Percentiles rank a stretch among this genome's conserved stretches.
phyloP scores from a whole-genome alignment of 2,329 filamentous ascomycete species.

The Beauveria scarabaeidicola region DNA sequence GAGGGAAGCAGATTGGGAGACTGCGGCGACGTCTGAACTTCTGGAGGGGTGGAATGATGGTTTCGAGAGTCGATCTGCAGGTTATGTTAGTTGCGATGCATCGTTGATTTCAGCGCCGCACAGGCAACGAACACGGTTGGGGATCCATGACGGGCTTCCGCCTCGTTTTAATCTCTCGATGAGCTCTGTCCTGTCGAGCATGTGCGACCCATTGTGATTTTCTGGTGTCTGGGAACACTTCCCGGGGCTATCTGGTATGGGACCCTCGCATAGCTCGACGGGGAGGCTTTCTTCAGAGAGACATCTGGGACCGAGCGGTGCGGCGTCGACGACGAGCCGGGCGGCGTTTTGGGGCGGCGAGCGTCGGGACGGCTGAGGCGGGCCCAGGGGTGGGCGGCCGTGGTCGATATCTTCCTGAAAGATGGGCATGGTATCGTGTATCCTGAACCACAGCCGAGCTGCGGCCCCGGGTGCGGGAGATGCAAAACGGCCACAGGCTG shows the following conservation, averaged over 20 bases:
- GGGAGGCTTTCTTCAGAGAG: slow-evolving; percentile 53
- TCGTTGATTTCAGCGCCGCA: no score
- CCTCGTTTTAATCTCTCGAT: slow-evolving; percentile 78
- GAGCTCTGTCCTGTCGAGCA: slow-evolving; percentile 62
- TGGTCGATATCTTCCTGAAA: slow-evolving; percentile 44
- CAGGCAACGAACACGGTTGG: slow-evolving; percentile 46
- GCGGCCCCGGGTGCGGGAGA: slow-evolving; percentile 13
- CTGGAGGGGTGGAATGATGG: slow-evolving; percentile 16
- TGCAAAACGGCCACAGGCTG: slow-evolving; percentile 12
- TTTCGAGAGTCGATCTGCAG: slow-evolving; percentile 31
- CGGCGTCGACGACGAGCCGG: background rate
- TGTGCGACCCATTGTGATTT: slow-evolving; percentile 22
- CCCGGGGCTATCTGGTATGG: slow-evolving; percentile 35
- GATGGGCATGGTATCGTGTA: slow-evolving; percentile 42
- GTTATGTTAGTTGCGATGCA: slow-evolving; percentile 8
- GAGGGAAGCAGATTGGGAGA: slow-evolving; percentile 36
- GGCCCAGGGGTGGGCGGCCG: slow-evolving; percentile 18
- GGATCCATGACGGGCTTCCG: slow-evolving; percentile 67
- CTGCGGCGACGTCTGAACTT: slow-evolving; percentile 24
- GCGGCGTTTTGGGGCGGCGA: slow-evolving; percentile 11
- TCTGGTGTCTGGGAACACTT: slow-evolving; percentile 16
- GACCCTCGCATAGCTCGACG: slow-evolving; percentile 54
- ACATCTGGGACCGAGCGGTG: slow-evolving; percentile 17
- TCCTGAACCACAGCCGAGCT: slow-evolving; percentile 28
- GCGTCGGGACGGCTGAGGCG: slow-evolving; percentile 17